Conservation (phyloP, 2,329 filamentous ascomycete species). For the Talaromyces verruculosus region DNA sequence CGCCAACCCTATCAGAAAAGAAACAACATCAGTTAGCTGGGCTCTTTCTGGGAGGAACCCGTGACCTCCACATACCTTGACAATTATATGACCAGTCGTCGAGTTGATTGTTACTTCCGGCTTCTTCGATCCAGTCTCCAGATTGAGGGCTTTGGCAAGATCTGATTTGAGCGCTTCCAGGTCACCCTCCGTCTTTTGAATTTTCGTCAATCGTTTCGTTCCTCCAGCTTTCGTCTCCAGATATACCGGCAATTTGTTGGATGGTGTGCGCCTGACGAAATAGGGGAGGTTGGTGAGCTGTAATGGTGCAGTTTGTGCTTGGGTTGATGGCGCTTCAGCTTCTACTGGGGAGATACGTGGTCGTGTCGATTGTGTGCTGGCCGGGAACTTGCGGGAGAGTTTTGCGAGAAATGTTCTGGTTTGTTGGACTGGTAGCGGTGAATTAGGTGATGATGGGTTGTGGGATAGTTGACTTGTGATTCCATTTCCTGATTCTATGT, state of each 20-base stretch:
- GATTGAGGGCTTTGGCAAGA: slow-evolving; percentile 58
- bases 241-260: slow-evolving; percentile 75
- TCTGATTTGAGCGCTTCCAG: slow-evolving; percentile 62
- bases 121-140: slow-evolving; percentile 47
- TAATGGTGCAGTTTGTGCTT: slow-evolving; percentile 24
- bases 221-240: slow-evolving; percentile 70
- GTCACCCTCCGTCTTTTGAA: slow-evolving; percentile 81
- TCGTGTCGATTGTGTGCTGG: slow-evolving; percentile 28
- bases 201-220: slow-evolving; percentile 68
- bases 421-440: slow-evolving; percentile 30
- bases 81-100: slow-evolving; percentile 69
- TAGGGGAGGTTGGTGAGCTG: slow-evolving; percentile 59
- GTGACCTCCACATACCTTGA: slow-evolving; percentile 60
- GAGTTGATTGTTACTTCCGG: slow-evolving; percentile 53
- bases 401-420: slow-evolving; percentile 40
- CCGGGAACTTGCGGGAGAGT: slow-evolving; percentile 37
- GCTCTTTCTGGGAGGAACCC: slow-evolving; percentile 20
- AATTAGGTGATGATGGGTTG: slow-evolving; percentile 22
- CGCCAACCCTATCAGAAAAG: slow-evolving; percentile 47
- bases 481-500: slow-evolving; percentile 27
- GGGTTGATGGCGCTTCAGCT: slow-evolving; percentile 12
- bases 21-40: not conserved
- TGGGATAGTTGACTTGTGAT: slow-evolving; percentile 27
- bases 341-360: slow-evolving; percentile 9
- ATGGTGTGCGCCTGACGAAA: slow-evolving; percentile 69